These are phyloP conservation scores for Coemansia sp. DNA, from an alignment of 192 early-diverging fungal genomes.

Conservation along the genomic window DNA sequence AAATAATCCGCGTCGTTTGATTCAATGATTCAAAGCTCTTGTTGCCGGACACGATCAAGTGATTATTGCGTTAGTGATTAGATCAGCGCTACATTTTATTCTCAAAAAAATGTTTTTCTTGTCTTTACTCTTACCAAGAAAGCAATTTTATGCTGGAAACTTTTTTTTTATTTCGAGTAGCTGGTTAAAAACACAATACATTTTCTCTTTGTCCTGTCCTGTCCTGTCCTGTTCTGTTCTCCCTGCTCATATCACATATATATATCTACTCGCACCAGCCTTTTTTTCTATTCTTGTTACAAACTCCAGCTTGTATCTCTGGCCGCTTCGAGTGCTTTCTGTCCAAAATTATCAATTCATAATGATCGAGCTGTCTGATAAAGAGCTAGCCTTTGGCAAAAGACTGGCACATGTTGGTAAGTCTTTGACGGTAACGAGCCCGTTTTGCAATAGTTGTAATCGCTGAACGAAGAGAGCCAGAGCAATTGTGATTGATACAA, in stretches of 20 bases:
- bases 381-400: conserved; percentile 46
- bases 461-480: neutral
- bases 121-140: neutral
- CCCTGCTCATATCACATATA: neutral
- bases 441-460: neutral
- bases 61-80: too few species aligned
- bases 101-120: conserved; percentile 5
- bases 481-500: neutral
- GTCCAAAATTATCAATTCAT: neutral
- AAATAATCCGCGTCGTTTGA: too few species aligned
- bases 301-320: too few species aligned
- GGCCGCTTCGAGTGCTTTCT: too few species aligned
- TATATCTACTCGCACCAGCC: too few species aligned
- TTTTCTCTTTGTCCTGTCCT: neutral
- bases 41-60: neutral
- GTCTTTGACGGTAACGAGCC: neutral
- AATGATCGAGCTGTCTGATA: conserved; percentile 39
- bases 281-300: too few species aligned
- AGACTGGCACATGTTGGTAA: conserved; percentile 44
- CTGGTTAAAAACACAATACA: neutral
- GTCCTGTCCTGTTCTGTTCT: neutral
- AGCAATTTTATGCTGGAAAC: neutral
- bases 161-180: neutral
- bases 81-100: too few species aligned
- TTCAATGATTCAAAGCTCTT: neutral